Base-by-base conservation (phyloP, 2,329 filamentous ascomycete genomes). In the Aspergillus flavus region DNA sequence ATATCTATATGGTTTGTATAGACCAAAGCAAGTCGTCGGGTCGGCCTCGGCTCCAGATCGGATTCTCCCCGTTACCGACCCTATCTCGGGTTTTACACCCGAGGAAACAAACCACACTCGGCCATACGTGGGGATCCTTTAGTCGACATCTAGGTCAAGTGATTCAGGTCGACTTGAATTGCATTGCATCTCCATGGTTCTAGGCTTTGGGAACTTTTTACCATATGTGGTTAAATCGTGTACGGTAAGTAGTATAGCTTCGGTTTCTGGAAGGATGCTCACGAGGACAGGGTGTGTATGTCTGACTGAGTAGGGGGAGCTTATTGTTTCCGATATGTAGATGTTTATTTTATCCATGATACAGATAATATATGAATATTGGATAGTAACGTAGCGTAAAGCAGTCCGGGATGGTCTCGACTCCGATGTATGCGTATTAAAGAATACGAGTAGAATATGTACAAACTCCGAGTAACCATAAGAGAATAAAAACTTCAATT, bases 321-420 rank as follows among this genome's bases (percentile, higher is more conserved):
- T n/a, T 3, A n/a, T 41, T 3, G 1, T 41, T 41, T 41, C 3
- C 0, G 1, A 2, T 4, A 6, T 10, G 7, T 3, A n/a, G 19
- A 41, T 41, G 10, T 41, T 10, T 41, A 3, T 41, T n/a, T 19
- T 19, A 41, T 41, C 1, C 19, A 12, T 12, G 9, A 10, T 41
- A 19, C n/a, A 41, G 26, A 19, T 2, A 4, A 9, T 6, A 5
- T 10, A 9, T 41, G 9, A 5, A 0, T 16, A 16, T 19, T 1
- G 1, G 36, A 39, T 39, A 39, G 16, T 2, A 39, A 39, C 19
- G 0, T 14, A 36, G 5, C 1, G 6, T 28, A 28, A 7, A 7
- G 26, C 26, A 28, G 1, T 5, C 26, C 5, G 26, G 26, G 26
- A 7, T 28, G 1, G 26, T 28, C 26, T 28, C 26, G 26, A 28